Evolutionary conservation across 208 protist genomes (phyloP), one percentile per base, ranked within the genome.

Genomic region (Leishmania major): DNA sequence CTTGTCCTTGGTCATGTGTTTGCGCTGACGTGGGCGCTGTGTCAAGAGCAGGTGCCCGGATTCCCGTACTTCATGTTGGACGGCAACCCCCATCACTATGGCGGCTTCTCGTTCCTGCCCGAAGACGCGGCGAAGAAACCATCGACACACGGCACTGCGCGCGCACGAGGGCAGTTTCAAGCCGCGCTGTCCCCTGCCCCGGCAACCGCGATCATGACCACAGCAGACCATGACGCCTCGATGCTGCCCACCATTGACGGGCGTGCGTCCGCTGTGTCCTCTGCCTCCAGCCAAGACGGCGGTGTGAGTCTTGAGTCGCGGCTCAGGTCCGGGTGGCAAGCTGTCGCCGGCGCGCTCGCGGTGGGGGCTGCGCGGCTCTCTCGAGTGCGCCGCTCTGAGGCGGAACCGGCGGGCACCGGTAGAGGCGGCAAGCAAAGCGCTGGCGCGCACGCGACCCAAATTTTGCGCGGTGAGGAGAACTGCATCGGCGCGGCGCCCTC

Each of bases 61-160:
- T 95, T 95, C 78, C 92, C 92, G 15, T 95, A 90, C 83, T 89
- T 95, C 70, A 87, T 93, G 86, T 74, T 95, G 15, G 88, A 95
- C 62, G 84, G 85, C 72, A 83, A 90, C 35, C 83, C 83, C 53
- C 57, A 62, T n/a, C 78, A 86, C 64, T 66, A 76, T 62, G 79
- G 83, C 25, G 86, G 79, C 28, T 81, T 81, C 47, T 90, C 89
- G 66, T 80, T 94, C 22, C 77, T 87, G 6, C 31, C 75, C 15
- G 75, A 83, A n/a, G 76, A 35, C 40, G 57, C 13, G 5, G 53
- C 11, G 75, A n/a, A 45, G 70, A 25, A 22, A 25, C 17, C 19
- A 47, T 37, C 67, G 4, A 25, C 43, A 25, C 22, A 49, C 25
- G 19, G 2, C 66, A 13, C 53, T 25, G 31, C 37, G 37, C 35